Conservation (phyloP, 345 rosid genomes). For the Hibiscus syriacus region DNA sequence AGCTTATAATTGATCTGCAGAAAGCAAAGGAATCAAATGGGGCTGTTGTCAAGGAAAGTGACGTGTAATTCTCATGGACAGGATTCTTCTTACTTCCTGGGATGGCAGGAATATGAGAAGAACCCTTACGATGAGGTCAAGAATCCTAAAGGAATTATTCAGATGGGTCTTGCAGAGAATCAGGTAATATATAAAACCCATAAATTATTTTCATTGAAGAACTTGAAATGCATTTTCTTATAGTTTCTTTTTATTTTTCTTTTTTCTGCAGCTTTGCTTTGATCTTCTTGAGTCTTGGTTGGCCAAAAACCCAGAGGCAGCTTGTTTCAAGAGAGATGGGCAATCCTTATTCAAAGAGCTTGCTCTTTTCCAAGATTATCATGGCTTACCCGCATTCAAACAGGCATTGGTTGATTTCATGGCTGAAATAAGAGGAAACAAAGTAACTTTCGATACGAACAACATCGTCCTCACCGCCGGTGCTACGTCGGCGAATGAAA, state of each 20-base stretch:
- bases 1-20: background rate
- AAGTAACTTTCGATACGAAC: slow-evolving; percentile 51
- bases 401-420: slow-evolving; percentile 69
- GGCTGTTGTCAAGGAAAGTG: slow-evolving; percentile 55
- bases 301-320: slow-evolving; percentile 55
- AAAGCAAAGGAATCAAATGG: slow-evolving; percentile 26
- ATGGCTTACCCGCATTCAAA: slow-evolving; percentile 66
- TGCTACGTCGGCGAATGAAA: slow-evolving; percentile 79
- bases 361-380: slow-evolving; percentile 83
- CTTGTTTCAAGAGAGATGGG: slow-evolving; percentile 50
- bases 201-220: background rate
- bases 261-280: slow-evolving; percentile 45
- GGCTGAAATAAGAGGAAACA: slow-evolving; percentile 77
- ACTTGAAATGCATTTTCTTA: background rate
- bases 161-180: slow-evolving; percentile 86
- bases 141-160: slow-evolving; percentile 68
- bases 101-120: slow-evolving; percentile 79
- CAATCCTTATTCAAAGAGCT: slow-evolving; percentile 65
- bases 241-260: background rate
- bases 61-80: slow-evolving; percentile 66
- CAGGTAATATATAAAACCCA: slow-evolving; percentile 26
- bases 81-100: slow-evolving; percentile 75
- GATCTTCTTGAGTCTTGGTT: slow-evolving; percentile 72
- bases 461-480: slow-evolving; percentile 69
- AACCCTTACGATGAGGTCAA: slow-evolving; percentile 57